Percentiles rank a stretch among this genome's conserved stretches.
Evolutionary conservation across 1,284 basidiomycete species (phyloP).

Genomic region (Gymnopus androsaceus): DNA sequence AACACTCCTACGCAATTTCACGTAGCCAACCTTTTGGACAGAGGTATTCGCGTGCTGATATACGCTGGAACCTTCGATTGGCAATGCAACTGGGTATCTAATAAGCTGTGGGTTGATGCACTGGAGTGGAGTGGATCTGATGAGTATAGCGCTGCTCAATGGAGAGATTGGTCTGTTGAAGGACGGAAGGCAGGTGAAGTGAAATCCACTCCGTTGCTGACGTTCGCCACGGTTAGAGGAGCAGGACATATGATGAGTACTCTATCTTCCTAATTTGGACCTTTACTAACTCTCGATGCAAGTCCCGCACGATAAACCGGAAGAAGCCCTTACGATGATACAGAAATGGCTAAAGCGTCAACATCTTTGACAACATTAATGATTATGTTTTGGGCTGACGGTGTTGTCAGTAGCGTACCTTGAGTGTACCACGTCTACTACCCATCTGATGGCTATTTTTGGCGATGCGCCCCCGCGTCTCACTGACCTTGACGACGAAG

Average conservation of each 20-base stretch:
- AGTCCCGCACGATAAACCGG: constrained; percentile 71
- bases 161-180: constrained; percentile 60
- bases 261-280: constrained; percentile 17
- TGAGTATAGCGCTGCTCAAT: constrained; percentile 50
- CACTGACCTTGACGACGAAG: no score
- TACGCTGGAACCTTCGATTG: constrained; percentile 82
- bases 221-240: constrained; percentile 64
- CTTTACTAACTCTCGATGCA: constrained; percentile 28
- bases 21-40: constrained; percentile 71
- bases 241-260: constrained; percentile 75
- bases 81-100: constrained; percentile 80
- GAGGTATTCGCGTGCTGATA: constrained; percentile 70
- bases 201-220: constrained; percentile 60
- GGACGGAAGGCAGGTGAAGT: constrained; percentile 63
- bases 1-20: constrained; percentile 62
- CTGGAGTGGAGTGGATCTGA: constrained; percentile 69
- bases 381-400: no score
- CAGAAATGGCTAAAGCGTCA: constrained; percentile 56
- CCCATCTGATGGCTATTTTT: no score
- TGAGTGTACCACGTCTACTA: no score
- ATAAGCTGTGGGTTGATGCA: constrained; percentile 73
- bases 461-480: no score
- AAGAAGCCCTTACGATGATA: constrained; percentile 56
- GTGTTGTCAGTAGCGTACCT: no score
- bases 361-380: constrained; percentile 32